phyloP scores from a whole-genome alignment of 495 filamentous ascomycete genomes.

The Aspergillus leporis region DNA sequence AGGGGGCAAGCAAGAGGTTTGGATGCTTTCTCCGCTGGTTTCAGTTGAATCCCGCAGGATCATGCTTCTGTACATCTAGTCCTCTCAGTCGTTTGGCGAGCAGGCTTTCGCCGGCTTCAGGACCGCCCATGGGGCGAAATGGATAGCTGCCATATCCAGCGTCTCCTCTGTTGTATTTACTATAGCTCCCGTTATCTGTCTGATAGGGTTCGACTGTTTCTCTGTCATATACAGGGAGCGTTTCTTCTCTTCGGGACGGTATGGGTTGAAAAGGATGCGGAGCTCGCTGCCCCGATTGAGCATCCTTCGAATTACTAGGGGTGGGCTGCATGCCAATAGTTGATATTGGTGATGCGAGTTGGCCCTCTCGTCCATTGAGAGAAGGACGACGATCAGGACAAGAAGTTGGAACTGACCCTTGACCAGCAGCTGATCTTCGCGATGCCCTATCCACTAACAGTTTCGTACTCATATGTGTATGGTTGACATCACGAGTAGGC shows the following conservation, averaged over 20 bases:
- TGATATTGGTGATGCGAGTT: not conserved
- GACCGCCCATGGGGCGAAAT: slow-evolving; percentile 38
- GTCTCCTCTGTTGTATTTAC: slow-evolving; percentile 68
- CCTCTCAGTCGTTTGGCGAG: slow-evolving; percentile 55
- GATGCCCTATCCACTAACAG: slow-evolving; percentile 56
- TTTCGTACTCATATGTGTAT: slow-evolving; percentile 31
- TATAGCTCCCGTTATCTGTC: slow-evolving; percentile 45
- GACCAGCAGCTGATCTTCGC: slow-evolving; percentile 57
- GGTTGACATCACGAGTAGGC: slow-evolving; percentile 51
- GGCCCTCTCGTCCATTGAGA: not conserved
- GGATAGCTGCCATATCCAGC: slow-evolving; percentile 63
- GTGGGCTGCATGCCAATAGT: not conserved
- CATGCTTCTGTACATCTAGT: slow-evolving; percentile 44
- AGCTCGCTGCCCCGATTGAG: slow-evolving; percentile 5
- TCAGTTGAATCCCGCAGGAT: slow-evolving; percentile 10
- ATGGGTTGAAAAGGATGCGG: slow-evolving; percentile 26
- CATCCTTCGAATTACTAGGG: not conserved
- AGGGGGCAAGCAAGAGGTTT: not conserved
- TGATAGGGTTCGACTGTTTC: slow-evolving; percentile 3
- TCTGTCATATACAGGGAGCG: slow-evolving; percentile 20
- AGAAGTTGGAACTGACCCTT: slow-evolving; percentile 36
- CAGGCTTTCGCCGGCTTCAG: slow-evolving; percentile 53
- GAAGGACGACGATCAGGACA: not conserved
- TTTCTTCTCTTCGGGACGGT: slow-evolving; percentile 25
- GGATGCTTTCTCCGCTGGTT: not conserved